Evolutionary conservation across 192 early-diverging fungal genomes (phyloP).

Genomic region (Helicostylum pulchrum): DNA sequence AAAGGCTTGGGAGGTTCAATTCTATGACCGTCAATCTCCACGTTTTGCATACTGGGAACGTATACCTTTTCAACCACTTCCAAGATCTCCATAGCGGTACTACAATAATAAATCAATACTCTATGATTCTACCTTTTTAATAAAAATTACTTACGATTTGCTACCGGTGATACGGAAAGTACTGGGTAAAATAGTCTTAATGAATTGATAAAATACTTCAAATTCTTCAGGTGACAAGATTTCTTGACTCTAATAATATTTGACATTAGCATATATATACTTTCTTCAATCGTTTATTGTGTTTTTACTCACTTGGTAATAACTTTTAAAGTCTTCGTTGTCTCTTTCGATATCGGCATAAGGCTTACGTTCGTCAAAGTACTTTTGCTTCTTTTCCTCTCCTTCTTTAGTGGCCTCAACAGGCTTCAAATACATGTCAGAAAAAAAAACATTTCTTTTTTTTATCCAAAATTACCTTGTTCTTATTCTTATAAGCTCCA

Average conservation of each 20-base stretch:
- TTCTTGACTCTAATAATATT: conserved; percentile 52
- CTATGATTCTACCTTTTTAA: background rate
- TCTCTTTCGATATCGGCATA: conserved; percentile 48
- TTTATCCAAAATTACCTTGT: no score
- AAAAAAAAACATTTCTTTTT: no score
- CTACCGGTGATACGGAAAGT: conserved; percentile 94
- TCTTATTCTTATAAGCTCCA: no score
- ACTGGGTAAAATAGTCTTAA: conserved; percentile 78
- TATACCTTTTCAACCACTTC: conserved; percentile 64
- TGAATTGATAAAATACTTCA: conserved; percentile 62
- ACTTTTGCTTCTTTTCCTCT: no score
- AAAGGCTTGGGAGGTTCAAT: conserved; percentile 75
- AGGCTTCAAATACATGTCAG: no score
- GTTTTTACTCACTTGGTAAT: conserved; percentile 57
- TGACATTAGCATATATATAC: background rate
- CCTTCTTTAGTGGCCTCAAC: no score
- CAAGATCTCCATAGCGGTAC: conserved; percentile 65
- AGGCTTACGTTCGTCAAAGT: background rate
- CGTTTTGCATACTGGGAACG: conserved; percentile 44
- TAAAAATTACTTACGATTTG: conserved; percentile 51
- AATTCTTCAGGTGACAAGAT: conserved; percentile 85
- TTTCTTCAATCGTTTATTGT: background rate
- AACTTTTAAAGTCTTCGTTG: conserved; percentile 63
- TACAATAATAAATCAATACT: conserved; percentile 21
- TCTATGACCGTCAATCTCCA: conserved; percentile 69